These are phyloP conservation scores for Fusarium bactridioides DNA, from an alignment of 2,329 filamentous ascomycete species.

Conservation along the genomic window DNA sequence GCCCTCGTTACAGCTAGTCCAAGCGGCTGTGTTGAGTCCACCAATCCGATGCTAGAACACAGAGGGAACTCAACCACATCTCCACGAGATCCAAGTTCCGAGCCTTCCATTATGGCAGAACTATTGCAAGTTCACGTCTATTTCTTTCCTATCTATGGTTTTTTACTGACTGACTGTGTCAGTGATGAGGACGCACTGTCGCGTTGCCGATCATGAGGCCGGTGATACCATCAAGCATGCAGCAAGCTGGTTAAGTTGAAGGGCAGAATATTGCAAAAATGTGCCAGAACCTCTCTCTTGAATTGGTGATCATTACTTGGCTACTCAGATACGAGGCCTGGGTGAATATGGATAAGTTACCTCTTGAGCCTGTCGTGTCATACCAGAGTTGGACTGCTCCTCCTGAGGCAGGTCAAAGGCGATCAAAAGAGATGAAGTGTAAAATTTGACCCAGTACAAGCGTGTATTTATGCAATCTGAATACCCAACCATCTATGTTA, in stretches of 20 bases:
- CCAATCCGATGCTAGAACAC: not conserved
- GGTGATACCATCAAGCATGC: too few relatives aligned
- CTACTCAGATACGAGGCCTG: accelerated
- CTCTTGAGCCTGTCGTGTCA: not conserved
- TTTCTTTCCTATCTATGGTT: accelerated
- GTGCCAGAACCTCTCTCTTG: accelerated
- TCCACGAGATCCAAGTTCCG: accelerated
- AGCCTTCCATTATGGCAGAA: not conserved
- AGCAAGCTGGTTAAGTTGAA: not conserved
- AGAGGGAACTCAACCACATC: not conserved
- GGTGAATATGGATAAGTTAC: not conserved
- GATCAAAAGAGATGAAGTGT: not conserved
- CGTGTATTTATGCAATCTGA: not conserved
- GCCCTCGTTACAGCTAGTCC: too few relatives aligned
- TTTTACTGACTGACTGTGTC: too few relatives aligned
- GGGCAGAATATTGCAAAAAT: accelerated
- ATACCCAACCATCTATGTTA: not conserved
- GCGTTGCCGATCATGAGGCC: not conserved
- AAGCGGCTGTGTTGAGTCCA: not conserved
- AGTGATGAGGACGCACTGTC: not conserved
- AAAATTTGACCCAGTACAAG: accelerated
- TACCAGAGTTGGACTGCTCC: not conserved
- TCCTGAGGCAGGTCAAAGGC: not conserved
- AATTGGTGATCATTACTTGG: too few relatives aligned
- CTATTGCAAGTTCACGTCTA: accelerated